Evolutionary conservation across 2,329 filamentous ascomycete species (phyloP).

Genomic region (Penicillium sp.): DNA sequence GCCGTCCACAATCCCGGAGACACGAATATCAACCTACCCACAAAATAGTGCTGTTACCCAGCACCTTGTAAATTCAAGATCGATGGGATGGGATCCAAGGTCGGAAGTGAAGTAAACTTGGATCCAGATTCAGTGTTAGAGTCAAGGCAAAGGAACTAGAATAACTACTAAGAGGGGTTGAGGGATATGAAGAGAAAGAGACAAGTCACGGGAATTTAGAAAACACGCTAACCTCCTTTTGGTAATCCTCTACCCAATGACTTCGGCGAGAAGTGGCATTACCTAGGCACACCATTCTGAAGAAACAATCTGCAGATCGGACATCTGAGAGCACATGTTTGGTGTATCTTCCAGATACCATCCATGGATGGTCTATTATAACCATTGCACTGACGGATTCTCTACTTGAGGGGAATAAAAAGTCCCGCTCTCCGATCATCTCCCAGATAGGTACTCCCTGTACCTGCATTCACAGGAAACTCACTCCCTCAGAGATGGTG

Average conservation of each 20-base stretch:
- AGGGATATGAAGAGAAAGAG: conserved; percentile 28
- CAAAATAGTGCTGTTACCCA: conserved; percentile 21
- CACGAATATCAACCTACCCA: conserved; percentile 25
- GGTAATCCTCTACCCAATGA: conserved; percentile 12
- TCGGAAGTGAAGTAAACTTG: neutral
- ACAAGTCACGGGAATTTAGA: conserved; percentile 30
- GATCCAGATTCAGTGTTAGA: conserved; percentile 7
- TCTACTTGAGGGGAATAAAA: neutral
- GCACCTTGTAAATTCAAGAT: conserved; percentile 3
- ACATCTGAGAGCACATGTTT: neutral
- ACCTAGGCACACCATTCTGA: neutral
- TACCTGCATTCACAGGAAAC: conserved; percentile 1
- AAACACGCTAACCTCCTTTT: conserved; percentile 23
- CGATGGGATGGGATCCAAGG: neutral
- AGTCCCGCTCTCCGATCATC: neutral
- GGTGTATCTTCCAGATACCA: neutral
- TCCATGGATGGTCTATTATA: no score
- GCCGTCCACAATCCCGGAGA: conserved; percentile 21
- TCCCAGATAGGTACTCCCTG: neutral
- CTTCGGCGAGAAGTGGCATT: conserved; percentile 3
- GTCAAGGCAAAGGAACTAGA: conserved; percentile 6
- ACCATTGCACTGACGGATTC: neutral
- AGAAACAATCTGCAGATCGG: neutral
- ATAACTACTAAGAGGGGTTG: conserved; percentile 24
- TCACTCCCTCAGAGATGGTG: neutral